Conservation (phyloP, 2,329 filamentous ascomycete species). For the Parastagonospora avenae region DNA sequence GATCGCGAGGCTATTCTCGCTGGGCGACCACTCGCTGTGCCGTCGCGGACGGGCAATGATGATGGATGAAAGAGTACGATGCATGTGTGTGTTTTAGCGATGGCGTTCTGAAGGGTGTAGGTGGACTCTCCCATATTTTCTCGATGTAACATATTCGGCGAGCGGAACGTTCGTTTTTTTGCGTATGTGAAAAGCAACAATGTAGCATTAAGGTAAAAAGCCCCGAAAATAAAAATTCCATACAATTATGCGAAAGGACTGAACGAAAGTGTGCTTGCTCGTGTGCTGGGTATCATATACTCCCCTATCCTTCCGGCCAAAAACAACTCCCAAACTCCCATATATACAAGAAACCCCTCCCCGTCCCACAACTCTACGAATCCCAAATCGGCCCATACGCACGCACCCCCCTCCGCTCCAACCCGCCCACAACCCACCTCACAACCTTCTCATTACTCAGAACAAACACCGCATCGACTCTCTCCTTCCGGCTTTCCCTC, state of each 20-base stretch:
- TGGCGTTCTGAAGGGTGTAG: background rate
- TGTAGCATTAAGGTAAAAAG: no score
- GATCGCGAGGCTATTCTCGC: conserved; percentile 57
- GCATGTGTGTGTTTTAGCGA: background rate
- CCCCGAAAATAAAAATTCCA: no score
- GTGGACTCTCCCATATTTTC: no score
- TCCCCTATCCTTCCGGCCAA: no score
- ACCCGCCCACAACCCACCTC: conserved; percentile 68
- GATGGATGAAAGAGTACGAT: conserved; percentile 22
- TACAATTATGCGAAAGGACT: no score
- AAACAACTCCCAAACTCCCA: no score
- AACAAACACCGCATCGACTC: conserved; percentile 72
- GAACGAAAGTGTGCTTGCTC: no score
- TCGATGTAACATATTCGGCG: no score
- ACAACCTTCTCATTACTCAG: conserved; percentile 74
- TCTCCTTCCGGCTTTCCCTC: conserved; percentile 52
- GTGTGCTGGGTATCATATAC: no score
- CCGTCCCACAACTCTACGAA: conserved; percentile 49
- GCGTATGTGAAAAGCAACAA: no score
- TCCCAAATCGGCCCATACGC: conserved; percentile 80
- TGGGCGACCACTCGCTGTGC: conserved; percentile 25
- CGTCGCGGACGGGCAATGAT: conserved; percentile 13
- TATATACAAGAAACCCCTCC: background rate
- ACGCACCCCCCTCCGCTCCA: conserved; percentile 68
- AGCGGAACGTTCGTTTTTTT: no score